Evolutionary conservation across 768 basidiomycete species (phyloP).

Genomic region (Terana coerulea): DNA sequence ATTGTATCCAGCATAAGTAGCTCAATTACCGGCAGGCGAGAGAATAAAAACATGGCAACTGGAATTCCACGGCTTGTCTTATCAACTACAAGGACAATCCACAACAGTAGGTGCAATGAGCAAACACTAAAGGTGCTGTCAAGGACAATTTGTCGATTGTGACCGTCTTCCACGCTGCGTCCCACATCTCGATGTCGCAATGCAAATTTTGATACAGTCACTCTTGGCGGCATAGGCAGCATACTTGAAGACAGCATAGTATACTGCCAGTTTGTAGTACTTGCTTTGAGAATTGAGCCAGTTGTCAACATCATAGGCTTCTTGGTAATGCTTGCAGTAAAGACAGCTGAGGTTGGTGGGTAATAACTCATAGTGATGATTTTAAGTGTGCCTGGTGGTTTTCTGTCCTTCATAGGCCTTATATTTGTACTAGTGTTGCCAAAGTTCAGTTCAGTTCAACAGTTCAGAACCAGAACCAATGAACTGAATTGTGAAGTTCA

Average conservation of each 20-base stretch:
- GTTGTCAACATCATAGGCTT: slow-evolving; percentile 19
- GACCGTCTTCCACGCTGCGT: slow-evolving; percentile 21
- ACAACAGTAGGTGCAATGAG: slow-evolving; percentile 20
- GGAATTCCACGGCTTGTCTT: slow-evolving; percentile 28
- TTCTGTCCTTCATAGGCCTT: not conserved
- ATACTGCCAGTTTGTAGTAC: slow-evolving; percentile 11
- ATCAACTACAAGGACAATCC: slow-evolving; percentile 32
- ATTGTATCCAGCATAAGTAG: slow-evolving; percentile 28
- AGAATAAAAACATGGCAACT: slow-evolving; percentile 30
- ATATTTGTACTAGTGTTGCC: no score
- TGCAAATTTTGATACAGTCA: slow-evolving; percentile 30
- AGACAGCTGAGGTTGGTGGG: slow-evolving; percentile 19
- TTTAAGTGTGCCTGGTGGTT: not conserved
- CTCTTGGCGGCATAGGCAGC: slow-evolving; percentile 11
- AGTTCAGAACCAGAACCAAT: not conserved
- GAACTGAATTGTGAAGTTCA: not conserved
- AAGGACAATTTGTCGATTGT: slow-evolving; percentile 19
- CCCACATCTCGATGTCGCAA: slow-evolving; percentile 24
- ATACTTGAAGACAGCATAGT: slow-evolving; percentile 26
- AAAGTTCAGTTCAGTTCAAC: not conserved
- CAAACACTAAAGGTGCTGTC: slow-evolving; percentile 24
- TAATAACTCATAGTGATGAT: slow-evolving; percentile 19
- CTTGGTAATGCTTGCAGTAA: slow-evolving; percentile 21
- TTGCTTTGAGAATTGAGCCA: slow-evolving; percentile 22
- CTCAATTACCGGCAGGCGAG: slow-evolving; percentile 24